Conservation (phyloP, 2,329 filamentous ascomycete species). For the Alternaria hordeiaustralica region DNA sequence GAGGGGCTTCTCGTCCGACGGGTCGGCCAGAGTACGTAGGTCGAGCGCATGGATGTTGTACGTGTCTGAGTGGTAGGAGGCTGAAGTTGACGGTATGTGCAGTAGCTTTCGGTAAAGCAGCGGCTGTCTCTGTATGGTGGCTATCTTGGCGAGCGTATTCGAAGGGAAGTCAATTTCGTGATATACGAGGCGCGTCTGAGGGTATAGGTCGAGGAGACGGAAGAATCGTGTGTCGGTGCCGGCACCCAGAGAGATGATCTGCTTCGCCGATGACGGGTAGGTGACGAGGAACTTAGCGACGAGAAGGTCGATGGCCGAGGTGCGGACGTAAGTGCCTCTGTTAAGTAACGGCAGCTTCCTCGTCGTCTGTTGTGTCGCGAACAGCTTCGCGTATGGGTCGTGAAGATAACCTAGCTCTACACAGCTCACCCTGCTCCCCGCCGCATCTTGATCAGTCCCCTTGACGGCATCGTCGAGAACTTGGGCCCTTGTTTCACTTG, state of each 20-base stretch:
- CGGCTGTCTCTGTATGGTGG: constrained; percentile 43
- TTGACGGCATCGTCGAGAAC: constrained; percentile 78
- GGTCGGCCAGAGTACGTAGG: constrained; percentile 64
- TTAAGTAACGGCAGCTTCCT: constrained; percentile 91
- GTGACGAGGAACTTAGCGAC: constrained; percentile 72
- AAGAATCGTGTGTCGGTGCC: constrained; percentile 93
- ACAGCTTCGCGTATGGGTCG: constrained; percentile 77
- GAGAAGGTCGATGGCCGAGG: constrained; percentile 79
- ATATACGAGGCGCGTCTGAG: constrained; percentile 66
- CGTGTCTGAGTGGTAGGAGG: constrained; percentile 56
- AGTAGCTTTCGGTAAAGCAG: constrained; percentile 38
- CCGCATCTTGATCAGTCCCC: constrained; percentile 89
- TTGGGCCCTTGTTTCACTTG: constrained; percentile 41
- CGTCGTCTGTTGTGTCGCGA: constrained; percentile 64
- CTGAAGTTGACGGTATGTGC: constrained; percentile 31
- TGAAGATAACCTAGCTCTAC: constrained; percentile 84
- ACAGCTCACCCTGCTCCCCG: constrained; percentile 85
- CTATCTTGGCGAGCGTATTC: constrained; percentile 73
- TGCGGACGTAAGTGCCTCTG: constrained; percentile 92
- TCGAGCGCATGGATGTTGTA: constrained; percentile 68
- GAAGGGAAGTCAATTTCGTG: constrained; percentile 90
- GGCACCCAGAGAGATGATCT: constrained; percentile 91
- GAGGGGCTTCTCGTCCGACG: constrained; percentile 23
- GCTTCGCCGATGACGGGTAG: constrained; percentile 57
- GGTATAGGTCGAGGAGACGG: constrained; percentile 66